Evolutionary conservation across 1,284 basidiomycete genomes (phyloP).

Genomic region (Athelia sp.): DNA sequence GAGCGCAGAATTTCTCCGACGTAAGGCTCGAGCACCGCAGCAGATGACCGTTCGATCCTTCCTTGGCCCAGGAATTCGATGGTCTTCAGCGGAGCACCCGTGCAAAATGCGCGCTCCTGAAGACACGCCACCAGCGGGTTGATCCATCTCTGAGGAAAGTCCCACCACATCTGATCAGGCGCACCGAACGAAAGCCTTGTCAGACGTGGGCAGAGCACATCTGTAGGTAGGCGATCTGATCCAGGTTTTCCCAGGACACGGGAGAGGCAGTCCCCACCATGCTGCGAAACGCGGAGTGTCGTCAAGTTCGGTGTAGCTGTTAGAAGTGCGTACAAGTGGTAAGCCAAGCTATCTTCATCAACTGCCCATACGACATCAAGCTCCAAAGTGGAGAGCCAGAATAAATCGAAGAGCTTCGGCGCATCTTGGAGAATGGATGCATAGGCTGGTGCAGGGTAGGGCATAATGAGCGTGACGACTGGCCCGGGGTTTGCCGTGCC

Average conservation of each 20-base stretch:
- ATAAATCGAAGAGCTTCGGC: not conserved
- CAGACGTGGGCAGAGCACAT: not conserved
- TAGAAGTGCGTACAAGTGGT: not conserved
- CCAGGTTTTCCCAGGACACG: not conserved
- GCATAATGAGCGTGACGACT: not conserved
- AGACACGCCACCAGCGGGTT: not conserved
- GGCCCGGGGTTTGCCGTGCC: not conserved
- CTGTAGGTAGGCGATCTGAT: not conserved
- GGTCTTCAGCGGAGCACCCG: not conserved
- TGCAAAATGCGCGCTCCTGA: not conserved
- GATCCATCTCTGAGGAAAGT: not conserved
- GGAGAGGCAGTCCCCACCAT: not conserved
- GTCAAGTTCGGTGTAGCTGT: not conserved
- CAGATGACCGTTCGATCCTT: not conserved
- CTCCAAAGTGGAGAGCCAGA: not conserved
- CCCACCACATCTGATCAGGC: slow-evolving; percentile 1
- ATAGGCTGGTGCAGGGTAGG: not conserved
- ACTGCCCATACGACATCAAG: not conserved
- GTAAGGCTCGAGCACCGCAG: not conserved
- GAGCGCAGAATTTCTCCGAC: not conserved
- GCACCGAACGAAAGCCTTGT: not conserved
- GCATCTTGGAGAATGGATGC: not conserved
- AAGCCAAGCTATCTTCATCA: not conserved
- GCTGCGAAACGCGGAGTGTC: not conserved
- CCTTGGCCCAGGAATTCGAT: not conserved